Evolutionary conservation across 352 stramenopile genomes (phyloP).

Genomic region (Globisporangium cederbergense): DNA sequence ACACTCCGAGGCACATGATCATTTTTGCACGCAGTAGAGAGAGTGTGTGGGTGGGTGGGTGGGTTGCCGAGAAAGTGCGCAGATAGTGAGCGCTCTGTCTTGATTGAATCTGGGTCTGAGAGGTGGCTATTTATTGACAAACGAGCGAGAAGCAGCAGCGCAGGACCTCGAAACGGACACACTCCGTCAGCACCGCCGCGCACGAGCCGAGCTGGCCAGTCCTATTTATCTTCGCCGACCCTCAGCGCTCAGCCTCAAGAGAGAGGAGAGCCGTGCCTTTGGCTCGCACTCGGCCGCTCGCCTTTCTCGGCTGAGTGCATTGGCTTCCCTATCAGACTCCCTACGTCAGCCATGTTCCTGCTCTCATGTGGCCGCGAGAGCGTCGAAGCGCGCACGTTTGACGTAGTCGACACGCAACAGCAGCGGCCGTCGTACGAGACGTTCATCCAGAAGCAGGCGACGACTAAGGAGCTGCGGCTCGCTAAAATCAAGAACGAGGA

Average conservation of each 20-base stretch:
- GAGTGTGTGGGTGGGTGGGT: neutral
- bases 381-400: slow-evolving; percentile 15
- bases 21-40: neutral
- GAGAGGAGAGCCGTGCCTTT: neutral
- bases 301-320: neutral
- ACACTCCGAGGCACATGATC: neutral
- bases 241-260: neutral
- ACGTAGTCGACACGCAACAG: neutral
- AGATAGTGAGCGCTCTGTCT: neutral
- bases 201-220: neutral
- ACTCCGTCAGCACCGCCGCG: neutral
- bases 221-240: slow-evolving; percentile 1
- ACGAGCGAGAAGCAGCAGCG: neutral
- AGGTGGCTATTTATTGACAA: slow-evolving; percentile 8
- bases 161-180: neutral
- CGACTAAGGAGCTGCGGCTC: slow-evolving; percentile 11
- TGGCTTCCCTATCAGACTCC: neutral
- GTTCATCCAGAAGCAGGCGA: slow-evolving; percentile 15
- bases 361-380: slow-evolving; percentile 33
- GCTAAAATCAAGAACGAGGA: slow-evolving; percentile 16
- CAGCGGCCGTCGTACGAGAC: slow-evolving; percentile 20
- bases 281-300: neutral
- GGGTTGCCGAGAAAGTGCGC: neutral
- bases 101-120: neutral
- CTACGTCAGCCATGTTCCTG: slow-evolving; percentile 27